A percentile compares a stretch with the other conserved stretches of the same genome.
Evolutionary conservation across 192 early-diverging fungal species (phyloP).

Genomic region (Backusella liffmaniae): DNA sequence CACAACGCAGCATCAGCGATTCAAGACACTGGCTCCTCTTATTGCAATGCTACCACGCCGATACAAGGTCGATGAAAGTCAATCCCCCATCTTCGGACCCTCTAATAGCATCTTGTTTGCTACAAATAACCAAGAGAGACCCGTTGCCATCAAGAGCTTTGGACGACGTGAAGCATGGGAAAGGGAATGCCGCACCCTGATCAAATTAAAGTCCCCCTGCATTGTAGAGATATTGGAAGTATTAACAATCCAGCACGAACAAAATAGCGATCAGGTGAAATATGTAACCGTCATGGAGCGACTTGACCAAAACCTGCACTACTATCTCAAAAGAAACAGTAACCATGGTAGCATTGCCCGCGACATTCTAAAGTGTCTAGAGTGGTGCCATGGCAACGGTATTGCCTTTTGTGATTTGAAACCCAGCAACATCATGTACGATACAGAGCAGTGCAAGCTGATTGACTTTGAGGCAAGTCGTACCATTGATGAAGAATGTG

Average conservation of each 20-base stretch:
- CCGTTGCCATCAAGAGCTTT: constrained; percentile 47
- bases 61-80: constrained; percentile 36
- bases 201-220: constrained; percentile 36
- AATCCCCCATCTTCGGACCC: constrained; percentile 41
- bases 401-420: constrained; percentile 57
- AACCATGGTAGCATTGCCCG: constrained; percentile 21
- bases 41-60: constrained; percentile 42
- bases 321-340: constrained; percentile 18
- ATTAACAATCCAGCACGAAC: constrained; percentile 43
- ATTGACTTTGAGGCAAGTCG: constrained; percentile 53
- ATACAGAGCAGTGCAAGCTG: constrained; percentile 43
- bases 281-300: constrained; percentile 46
- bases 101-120: constrained; percentile 48
- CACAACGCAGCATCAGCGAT: neutral
- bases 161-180: constrained; percentile 54
- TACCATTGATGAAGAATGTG: constrained; percentile 44
- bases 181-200: constrained; percentile 45
- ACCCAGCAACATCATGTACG: constrained; percentile 53
- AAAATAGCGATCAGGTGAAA: constrained; percentile 21
- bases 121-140: constrained; percentile 31
- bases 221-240: constrained; percentile 52
- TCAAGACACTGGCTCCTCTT: constrained; percentile 21
- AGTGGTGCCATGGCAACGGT: constrained; percentile 44
- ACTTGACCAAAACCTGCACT: constrained; percentile 46
- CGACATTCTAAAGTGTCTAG: constrained; percentile 40